Evolutionary conservation across 495 filamentous ascomycete genomes (phyloP).

Genomic region (Haplographium delicatum): DNA sequence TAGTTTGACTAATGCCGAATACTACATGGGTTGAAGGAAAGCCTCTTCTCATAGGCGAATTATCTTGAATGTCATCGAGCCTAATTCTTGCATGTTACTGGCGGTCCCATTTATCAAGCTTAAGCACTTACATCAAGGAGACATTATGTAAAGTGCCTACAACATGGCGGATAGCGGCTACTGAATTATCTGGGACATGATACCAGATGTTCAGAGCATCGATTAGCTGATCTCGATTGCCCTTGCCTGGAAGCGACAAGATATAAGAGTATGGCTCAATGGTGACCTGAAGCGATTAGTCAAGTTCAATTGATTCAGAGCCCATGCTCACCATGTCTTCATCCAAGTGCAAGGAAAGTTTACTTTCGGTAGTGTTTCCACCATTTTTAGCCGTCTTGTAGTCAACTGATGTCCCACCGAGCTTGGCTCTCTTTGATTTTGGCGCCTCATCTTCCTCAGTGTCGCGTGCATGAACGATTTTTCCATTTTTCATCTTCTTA

Average conservation of each 20-base stretch:
- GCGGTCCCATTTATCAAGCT: too few relatives aligned
- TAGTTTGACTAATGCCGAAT: slow-evolving; percentile 37
- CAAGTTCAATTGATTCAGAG: too few relatives aligned
- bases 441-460: not conserved
- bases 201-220: slow-evolving; percentile 10
- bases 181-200: not conserved
- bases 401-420: not conserved
- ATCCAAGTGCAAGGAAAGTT: not conserved
- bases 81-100: not conserved
- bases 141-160: not conserved
- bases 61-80: slow-evolving; percentile 39
- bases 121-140: slow-evolving; percentile 21
- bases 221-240: not conserved
- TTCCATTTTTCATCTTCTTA: not conserved
- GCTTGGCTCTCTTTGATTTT: not conserved
- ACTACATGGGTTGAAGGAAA: slow-evolving; percentile 31
- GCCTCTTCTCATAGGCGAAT: slow-evolving; percentile 34
- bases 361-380: not conserved
- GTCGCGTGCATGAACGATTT: not conserved
- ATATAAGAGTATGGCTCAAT: not conserved
- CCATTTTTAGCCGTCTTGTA: too few relatives aligned
- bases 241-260: slow-evolving; percentile 1
- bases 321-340: not conserved
- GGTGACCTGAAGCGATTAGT: too few relatives aligned
- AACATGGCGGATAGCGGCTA: slow-evolving; percentile 3